These are phyloP conservation scores for Brettanomyces anomalus DNA, from an alignment of 805 yeast genomes.

Conservation along the genomic window DNA sequence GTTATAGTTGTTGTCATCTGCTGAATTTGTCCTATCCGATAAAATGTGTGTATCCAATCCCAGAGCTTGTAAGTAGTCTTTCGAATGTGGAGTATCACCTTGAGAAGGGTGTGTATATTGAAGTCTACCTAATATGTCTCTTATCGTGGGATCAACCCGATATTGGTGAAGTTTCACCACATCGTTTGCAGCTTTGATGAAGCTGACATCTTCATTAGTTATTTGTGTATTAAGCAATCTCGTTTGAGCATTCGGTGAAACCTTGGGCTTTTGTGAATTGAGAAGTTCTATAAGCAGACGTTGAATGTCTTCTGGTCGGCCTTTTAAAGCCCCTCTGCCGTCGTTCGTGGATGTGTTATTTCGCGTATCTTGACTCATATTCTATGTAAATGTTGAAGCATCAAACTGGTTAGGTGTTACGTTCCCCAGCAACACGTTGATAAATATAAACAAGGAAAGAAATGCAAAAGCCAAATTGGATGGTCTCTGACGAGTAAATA, in stretches of 20 bases:
- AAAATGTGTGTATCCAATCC: constrained; percentile 11
- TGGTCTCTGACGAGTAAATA: too few relatives aligned
- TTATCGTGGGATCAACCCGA: constrained; percentile 54
- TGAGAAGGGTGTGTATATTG: constrained; percentile 54
- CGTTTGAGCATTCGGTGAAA: constrained; percentile 13
- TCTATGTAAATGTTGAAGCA: too few relatives aligned
- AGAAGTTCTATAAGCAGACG: constrained; percentile 17
- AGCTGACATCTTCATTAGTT: constrained; percentile 43
- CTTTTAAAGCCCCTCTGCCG: not conserved
- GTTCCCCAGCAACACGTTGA: too few relatives aligned
- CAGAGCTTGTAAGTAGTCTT: constrained; percentile 13
- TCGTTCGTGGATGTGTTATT: too few relatives aligned
- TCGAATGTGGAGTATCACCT: constrained; percentile 36
- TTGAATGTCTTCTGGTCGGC: constrained; percentile 12
- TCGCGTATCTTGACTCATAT: too few relatives aligned
- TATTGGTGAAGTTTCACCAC: constrained; percentile 37
- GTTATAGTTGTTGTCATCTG: constrained; percentile 16
- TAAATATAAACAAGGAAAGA: too few relatives aligned
- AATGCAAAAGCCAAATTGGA: too few relatives aligned
- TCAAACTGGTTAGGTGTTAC: too few relatives aligned
- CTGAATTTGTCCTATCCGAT: constrained; percentile 10
- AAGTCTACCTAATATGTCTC: constrained; percentile 46
- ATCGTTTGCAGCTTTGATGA: constrained; percentile 51
- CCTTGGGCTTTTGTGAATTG: constrained; percentile 22
- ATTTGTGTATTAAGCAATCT: constrained; percentile 14